phyloP scores from a whole-genome alignment of 2,329 filamentous ascomycete genomes.

The Ceratocystiopsis sp. region DNA sequence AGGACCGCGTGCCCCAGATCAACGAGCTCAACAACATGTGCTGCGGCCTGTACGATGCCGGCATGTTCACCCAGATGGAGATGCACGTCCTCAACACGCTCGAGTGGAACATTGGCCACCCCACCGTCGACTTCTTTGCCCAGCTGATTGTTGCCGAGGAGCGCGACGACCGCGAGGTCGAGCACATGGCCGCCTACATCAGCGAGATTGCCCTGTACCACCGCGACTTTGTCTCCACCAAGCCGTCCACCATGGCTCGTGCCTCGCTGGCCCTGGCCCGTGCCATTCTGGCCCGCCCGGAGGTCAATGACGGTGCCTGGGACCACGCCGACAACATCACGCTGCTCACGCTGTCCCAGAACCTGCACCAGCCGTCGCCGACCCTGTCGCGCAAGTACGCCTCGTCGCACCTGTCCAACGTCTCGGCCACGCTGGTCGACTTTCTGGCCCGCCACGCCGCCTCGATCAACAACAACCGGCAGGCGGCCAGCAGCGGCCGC shows the following conservation, averaged over 20 bases:
- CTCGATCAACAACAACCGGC: slow-evolving; percentile 9
- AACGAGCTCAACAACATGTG: slow-evolving; percentile 98
- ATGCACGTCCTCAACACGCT: slow-evolving; percentile 98
- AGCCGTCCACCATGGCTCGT: slow-evolving; percentile 78
- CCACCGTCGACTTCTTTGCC: slow-evolving; percentile 86
- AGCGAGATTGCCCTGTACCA: slow-evolving; percentile 92
- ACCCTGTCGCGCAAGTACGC: slow-evolving; percentile 44
- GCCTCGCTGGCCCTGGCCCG: slow-evolving; percentile 73
- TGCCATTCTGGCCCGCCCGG: slow-evolving; percentile 67
- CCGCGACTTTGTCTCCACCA: slow-evolving; percentile 87
- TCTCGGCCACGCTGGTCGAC: slow-evolving; percentile 37
- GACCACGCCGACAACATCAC: slow-evolving; percentile 54
- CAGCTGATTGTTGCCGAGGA: slow-evolving; percentile 75
- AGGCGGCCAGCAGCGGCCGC: slow-evolving; percentile 11
- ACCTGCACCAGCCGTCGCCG: slow-evolving; percentile 40
- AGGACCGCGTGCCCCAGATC: slow-evolving; percentile 95
- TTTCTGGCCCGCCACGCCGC: slow-evolving; percentile 43
- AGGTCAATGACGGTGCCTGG: slow-evolving; percentile 63
- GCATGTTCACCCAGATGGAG: slow-evolving; percentile 99
- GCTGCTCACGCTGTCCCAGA: slow-evolving; percentile 39
- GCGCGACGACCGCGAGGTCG: slow-evolving; percentile 63
- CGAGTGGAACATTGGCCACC: slow-evolving; percentile 90
- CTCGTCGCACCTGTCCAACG: slow-evolving; percentile 32
- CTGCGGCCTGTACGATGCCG: slow-evolving; percentile 92
- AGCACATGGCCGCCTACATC: slow-evolving; percentile 89